Evolutionary conservation across 371 early-diverging fungal species (phyloP).

Genomic region (Actinomucor elegans): DNA sequence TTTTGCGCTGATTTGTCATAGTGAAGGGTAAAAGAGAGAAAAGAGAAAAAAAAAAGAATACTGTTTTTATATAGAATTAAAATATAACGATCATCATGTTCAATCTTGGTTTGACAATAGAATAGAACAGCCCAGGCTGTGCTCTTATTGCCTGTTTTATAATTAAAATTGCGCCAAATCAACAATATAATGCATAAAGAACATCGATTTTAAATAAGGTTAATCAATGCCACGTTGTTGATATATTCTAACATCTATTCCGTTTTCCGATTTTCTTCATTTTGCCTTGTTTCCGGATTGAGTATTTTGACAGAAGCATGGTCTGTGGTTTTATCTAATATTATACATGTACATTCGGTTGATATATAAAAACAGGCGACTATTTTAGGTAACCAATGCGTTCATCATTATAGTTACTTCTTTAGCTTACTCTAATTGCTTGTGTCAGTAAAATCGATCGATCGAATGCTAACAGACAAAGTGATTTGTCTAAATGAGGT

Average conservation of each 20-base stretch:
- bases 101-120: conserved; percentile 1
- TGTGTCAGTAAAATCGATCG: conserved; percentile 2
- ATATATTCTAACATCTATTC: not conserved
- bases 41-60: conserved; percentile 4
- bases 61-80: not conserved
- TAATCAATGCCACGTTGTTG: too few relatives aligned
- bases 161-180: not conserved
- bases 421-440: not conserved
- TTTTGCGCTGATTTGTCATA: conserved; percentile 12
- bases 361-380: too few relatives aligned
- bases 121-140: not conserved
- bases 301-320: too few relatives aligned
- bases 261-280: not conserved
- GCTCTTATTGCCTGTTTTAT: conserved; percentile 3
- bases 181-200: too few relatives aligned
- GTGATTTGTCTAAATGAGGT: not conserved
- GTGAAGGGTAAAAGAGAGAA: not conserved
- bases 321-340: too few relatives aligned
- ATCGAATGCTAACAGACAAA: not conserved
- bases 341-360: too few relatives aligned
- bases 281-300: not conserved
- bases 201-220: too few relatives aligned
- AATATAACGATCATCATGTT: not conserved
- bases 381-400: too few relatives aligned
- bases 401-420: too few relatives aligned